Conservation (phyloP, 1,139 yeast genomes). For the Pneumocystis sp. region DNA sequence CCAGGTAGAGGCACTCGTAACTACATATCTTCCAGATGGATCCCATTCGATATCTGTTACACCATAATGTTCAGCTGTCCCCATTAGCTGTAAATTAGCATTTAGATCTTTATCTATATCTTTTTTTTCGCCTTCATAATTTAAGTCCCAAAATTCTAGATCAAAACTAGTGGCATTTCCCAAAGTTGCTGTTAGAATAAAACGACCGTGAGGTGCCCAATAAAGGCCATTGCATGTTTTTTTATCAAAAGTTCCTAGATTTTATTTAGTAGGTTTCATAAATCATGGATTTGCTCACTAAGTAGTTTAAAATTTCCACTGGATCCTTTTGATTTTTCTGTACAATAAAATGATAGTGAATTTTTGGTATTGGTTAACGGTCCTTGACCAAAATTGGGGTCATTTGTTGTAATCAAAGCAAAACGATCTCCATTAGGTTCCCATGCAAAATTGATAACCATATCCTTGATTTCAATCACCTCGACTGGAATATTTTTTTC, state of each 20-base stretch:
- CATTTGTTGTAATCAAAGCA: slow-evolving; percentile 47
- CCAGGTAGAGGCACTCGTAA: slow-evolving; percentile 81
- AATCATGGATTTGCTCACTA: slow-evolving; percentile 3
- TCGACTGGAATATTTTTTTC: slow-evolving; percentile 93
- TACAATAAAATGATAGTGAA: slow-evolving; percentile 65
- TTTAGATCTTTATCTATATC: slow-evolving; percentile 33
- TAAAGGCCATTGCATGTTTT: slow-evolving; percentile 59
- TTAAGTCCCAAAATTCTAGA: slow-evolving; percentile 75
- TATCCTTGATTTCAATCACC: slow-evolving; percentile 82
- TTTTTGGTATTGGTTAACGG: slow-evolving; percentile 31
- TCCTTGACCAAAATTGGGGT: slow-evolving; percentile 16
- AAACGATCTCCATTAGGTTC: slow-evolving; percentile 88
- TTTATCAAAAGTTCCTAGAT: slow-evolving; percentile 35
- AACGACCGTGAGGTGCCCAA: slow-evolving; percentile 93
- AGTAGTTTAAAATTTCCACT: slow-evolving; percentile 45
- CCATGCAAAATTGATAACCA: slow-evolving; percentile 83
- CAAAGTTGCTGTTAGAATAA: slow-evolving; percentile 61
- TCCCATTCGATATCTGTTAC: slow-evolving; percentile 88
- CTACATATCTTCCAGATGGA: slow-evolving; percentile 81
- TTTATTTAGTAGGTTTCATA: not conserved
- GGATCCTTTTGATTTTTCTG: slow-evolving; percentile 40
- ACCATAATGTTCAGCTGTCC: slow-evolving; percentile 53
- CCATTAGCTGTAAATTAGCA: slow-evolving; percentile 50
- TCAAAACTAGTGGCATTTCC: slow-evolving; percentile 45
- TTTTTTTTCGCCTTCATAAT: slow-evolving; percentile 55